A percentile compares a stretch with the other conserved stretches of the same genome.
phyloP scores from a whole-genome alignment of 345 rosid genomes.

The Streptanthus diversifolius region DNA sequence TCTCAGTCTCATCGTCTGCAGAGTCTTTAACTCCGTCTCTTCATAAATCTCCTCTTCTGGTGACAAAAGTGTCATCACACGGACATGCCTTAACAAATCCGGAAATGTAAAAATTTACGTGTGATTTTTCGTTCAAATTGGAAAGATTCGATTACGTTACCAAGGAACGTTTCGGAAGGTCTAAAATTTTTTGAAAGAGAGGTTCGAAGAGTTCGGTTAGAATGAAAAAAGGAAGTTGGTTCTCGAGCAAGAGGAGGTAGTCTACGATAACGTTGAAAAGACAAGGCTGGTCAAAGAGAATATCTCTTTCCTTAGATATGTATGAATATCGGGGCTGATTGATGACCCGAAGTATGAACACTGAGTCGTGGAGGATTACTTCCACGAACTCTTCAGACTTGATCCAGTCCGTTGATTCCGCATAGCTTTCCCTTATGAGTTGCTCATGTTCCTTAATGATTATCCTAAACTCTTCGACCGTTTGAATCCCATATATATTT shows the following conservation, averaged over 20 bases:
- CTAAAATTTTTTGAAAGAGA: neutral
- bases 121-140: neutral
- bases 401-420: neutral
- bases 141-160: no score
- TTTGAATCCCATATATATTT: neutral
- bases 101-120: neutral
- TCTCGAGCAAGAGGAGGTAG: neutral
- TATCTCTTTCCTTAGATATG: neutral
- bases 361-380: neutral
- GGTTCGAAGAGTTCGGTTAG: neutral
- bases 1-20: neutral
- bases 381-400: neutral
- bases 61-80: neutral
- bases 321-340: neutral
- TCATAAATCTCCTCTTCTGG: neutral
- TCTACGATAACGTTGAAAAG: neutral
- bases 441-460: neutral
- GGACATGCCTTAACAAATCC: neutral
- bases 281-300: neutral
- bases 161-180: neutral
- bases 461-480: neutral
- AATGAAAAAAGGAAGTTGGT: neutral
- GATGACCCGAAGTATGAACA: neutral
- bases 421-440: neutral
- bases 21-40: no score